Conservation (phyloP, 345 rosid genomes). For the Pseudoturritis turrita region DNA sequence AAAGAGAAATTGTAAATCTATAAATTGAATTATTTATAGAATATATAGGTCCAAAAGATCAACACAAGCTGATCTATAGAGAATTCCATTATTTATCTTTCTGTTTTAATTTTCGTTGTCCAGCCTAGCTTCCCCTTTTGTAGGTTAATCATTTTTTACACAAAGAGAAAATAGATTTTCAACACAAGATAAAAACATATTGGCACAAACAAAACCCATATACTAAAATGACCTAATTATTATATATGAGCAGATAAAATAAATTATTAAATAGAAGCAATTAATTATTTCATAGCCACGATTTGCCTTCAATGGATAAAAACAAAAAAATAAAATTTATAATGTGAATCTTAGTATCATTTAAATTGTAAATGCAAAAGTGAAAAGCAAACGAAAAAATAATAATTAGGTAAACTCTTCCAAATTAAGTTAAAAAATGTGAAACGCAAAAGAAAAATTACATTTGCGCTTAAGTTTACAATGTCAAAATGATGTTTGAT, state of each 20-base stretch:
- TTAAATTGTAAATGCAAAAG: too few species aligned
- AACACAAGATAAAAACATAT: background rate
- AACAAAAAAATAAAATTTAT: too few species aligned
- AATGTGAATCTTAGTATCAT: too few species aligned
- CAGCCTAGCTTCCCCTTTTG: conserved; percentile 1
- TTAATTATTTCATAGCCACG: background rate
- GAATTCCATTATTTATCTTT: background rate
- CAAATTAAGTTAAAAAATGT: too few species aligned
- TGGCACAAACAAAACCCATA: background rate
- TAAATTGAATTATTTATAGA: background rate
- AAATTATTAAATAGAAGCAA: background rate
- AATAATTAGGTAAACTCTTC: too few species aligned
- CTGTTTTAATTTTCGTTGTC: background rate
- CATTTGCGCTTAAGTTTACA: too few species aligned
- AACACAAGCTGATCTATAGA: background rate
- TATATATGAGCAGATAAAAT: background rate
- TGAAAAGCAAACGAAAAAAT: too few species aligned
- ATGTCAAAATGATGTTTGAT: too few species aligned
- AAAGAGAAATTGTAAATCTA: conserved; percentile 2
- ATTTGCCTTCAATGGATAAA: background rate
- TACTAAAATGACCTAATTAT: background rate
- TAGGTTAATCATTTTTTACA: background rate
- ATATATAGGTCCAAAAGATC: background rate
- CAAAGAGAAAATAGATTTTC: background rate
- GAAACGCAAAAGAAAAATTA: too few species aligned